Conservation (phyloP, 805 yeast species). For the Starmera dryadoides region DNA sequence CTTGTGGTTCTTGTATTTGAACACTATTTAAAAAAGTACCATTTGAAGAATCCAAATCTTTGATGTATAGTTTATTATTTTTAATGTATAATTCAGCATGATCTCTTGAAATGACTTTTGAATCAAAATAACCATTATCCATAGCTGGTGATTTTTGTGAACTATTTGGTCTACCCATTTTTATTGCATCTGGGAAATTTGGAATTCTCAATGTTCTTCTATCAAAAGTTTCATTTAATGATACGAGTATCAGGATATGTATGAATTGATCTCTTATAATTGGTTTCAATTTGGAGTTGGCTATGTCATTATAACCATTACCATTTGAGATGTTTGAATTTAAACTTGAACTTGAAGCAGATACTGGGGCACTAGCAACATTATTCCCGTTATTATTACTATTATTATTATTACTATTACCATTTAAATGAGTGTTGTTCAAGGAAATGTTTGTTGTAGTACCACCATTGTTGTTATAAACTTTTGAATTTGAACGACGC, state of each 20-base stretch:
- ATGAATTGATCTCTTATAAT: conserved; percentile 22
- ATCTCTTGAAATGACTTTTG: conserved; percentile 84
- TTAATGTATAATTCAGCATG: conserved; percentile 90
- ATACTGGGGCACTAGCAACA: not conserved
- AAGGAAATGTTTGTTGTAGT: not conserved
- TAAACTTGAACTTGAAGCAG: not conserved
- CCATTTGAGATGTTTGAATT: not conserved
- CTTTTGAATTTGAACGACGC: conserved; percentile 8
- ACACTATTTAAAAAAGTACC: conserved; percentile 87
- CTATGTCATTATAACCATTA: not conserved
- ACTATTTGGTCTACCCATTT: conserved; percentile 83
- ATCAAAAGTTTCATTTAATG: conserved; percentile 78
- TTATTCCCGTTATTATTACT: not conserved
- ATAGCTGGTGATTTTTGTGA: conserved; percentile 45
- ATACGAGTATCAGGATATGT: conserved; percentile 62
- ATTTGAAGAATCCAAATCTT: conserved; percentile 86
- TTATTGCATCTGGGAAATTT: conserved; percentile 70
- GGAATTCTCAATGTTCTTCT: conserved; percentile 78
- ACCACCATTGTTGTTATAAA: conserved; percentile 3
- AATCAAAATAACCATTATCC: conserved; percentile 90
- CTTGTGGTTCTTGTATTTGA: conserved; percentile 53
- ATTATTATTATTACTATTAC: not conserved
- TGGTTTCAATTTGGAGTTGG: not conserved
- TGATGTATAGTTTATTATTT: conserved; percentile 63
- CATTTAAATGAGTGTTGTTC: not conserved